Evolutionary conservation across 1,284 basidiomycete species (phyloP).

Genomic region (Malassezia furfur): DNA sequence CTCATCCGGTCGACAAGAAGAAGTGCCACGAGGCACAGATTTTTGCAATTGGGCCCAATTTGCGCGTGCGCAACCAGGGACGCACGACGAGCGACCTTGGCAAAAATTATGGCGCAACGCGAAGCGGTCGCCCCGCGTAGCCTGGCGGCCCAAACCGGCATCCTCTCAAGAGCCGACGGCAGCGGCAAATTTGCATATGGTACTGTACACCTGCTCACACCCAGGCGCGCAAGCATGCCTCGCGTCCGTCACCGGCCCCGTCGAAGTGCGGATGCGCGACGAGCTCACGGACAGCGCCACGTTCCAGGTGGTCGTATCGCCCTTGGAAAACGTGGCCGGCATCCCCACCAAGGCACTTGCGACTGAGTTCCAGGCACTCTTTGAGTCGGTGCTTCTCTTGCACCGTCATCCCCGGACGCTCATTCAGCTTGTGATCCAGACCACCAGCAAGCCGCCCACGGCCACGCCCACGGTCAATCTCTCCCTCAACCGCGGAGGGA

Average conservation of each 20-base stretch:
- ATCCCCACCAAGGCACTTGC: constrained; percentile 21
- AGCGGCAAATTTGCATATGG: constrained; percentile 33
- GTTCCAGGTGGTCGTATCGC: constrained; percentile 53
- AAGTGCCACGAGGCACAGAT: background rate
- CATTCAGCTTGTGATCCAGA: constrained; percentile 60
- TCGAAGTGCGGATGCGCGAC: constrained; percentile 53
- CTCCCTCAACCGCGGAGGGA: background rate
- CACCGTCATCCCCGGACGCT: constrained; percentile 53
- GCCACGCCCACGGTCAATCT: constrained; percentile 8
- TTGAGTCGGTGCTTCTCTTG: constrained; percentile 49
- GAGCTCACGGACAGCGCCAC: constrained; percentile 53
- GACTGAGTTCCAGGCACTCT: constrained; percentile 16
- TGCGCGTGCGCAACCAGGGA: too few species aligned
- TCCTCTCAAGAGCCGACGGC: constrained; percentile 27
- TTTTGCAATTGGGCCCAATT: background rate
- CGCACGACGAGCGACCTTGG: background rate
- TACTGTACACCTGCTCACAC: constrained; percentile 23
- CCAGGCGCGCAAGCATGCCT: constrained; percentile 36
- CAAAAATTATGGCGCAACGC: constrained; percentile 11
- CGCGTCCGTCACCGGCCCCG: constrained; percentile 52
- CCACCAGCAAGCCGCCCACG: constrained; percentile 45
- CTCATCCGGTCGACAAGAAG: constrained; percentile 1
- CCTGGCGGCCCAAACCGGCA: constrained; percentile 16
- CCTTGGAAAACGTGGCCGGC: constrained; percentile 51
- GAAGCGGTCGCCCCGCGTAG: constrained; percentile 21